Percentiles rank a stretch among this genome's conserved stretches.
Evolutionary conservation across 257 asterid genomes (phyloP).

Genomic region (Vinca minor): DNA sequence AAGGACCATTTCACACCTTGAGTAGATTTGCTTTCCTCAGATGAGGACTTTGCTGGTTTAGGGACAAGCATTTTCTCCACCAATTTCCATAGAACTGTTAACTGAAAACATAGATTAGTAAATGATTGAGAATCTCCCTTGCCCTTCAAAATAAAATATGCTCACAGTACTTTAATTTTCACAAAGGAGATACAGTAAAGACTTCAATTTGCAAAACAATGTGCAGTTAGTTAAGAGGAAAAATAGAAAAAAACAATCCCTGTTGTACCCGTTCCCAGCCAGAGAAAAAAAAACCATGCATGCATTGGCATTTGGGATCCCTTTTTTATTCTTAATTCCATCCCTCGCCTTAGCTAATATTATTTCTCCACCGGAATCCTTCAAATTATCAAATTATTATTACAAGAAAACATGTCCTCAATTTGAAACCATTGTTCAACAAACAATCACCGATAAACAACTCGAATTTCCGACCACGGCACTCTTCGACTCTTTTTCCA

Average conservation of each 20-base stretch:
- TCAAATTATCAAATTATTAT: slow-evolving; percentile 36
- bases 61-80: slow-evolving; percentile 68
- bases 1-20: slow-evolving; percentile 72
- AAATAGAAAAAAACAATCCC: neutral
- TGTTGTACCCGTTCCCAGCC: neutral
- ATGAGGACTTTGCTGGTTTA: slow-evolving; percentile 37
- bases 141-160: neutral
- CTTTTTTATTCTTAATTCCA: slow-evolving; percentile 25
- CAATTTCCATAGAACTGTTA: slow-evolving; percentile 95
- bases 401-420: slow-evolving; percentile 62
- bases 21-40: slow-evolving; percentile 47
- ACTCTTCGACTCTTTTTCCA: slow-evolving; percentile 87
- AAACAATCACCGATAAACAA: slow-evolving; percentile 55
- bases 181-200: neutral
- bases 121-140: slow-evolving; percentile 29
- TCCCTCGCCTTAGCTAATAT: slow-evolving; percentile 17
- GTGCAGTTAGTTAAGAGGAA: neutral
- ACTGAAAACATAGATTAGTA: slow-evolving; percentile 69
- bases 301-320: slow-evolving; percentile 20
- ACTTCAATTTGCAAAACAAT: neutral
- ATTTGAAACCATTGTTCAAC: slow-evolving; percentile 40
- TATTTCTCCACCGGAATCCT: slow-evolving; percentile 21
- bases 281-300: slow-evolving; percentile 23
- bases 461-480: slow-evolving; percentile 55
- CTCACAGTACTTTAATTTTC: neutral